Evolutionary conservation across 2,329 filamentous ascomycete genomes (phyloP), one percentile per base, ranked within the genome.

Genomic region (Neofusicoccum kwambonambiense): DNA sequence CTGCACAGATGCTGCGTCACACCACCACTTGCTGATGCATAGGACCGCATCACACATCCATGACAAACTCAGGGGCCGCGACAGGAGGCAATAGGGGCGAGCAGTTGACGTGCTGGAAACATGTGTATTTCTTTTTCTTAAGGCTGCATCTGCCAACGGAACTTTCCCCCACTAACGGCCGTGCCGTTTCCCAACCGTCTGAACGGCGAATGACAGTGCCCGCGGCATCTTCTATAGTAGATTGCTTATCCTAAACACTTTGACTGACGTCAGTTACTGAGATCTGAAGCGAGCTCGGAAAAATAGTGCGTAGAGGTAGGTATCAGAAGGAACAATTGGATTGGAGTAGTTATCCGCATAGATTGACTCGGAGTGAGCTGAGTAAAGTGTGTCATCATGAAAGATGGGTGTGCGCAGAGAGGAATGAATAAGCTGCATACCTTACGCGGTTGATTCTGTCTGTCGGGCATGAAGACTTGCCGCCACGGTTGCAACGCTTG

Each of bases 291-390:
- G 15, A 39, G 9, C 9, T 9, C 7, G n/a, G 56, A 15, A 12
- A 22, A 27, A 34, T 11, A 15, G 3, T 19, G 3, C 1, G 17
- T 17, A 12, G 34, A 44, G 17, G 9, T 4, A 17, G 27, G 44
- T 47, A 12, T 64, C 62, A 64, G 62, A 64, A 64, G 62, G 62
- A 64, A 64, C 62, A 64, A 64, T 64, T 64, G 62, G 51, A 64
- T 64, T 64, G 13, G 9, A 64, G 39, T 41, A 12, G 39, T 58
- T 64, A 49, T 64, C 62, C 62, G 51, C 62, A 64, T 49, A 22
- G 62, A 57, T 64, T 44, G 34, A 57, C 62, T 64, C 62, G 62
- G 62, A 64, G 62, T 64, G 62, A 64, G 62, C 62, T 64, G 62
- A 64, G 62, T 64, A 58, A 61, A 62, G 62, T 57, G 19, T 64